phyloP scores from a whole-genome alignment of 352 stramenopile genomes.

The Pythium aquatile region DNA sequence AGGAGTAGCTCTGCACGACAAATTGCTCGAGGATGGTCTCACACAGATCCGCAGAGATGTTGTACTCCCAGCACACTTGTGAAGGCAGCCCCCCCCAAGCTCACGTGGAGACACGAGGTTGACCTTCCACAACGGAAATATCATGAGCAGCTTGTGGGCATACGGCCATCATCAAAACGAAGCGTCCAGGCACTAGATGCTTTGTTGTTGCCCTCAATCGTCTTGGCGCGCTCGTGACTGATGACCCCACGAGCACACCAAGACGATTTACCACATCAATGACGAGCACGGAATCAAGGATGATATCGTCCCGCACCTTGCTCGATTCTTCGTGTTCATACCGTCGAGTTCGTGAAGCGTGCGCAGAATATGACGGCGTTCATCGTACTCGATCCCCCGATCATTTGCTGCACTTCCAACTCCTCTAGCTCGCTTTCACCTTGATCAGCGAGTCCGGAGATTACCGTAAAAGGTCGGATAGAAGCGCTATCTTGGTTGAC shows the following conservation, averaged over 20 bases:
- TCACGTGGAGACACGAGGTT: not conserved
- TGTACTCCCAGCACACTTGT: conserved; percentile 7
- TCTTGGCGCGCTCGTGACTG: conserved; percentile 10
- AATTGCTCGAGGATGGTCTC: conserved; percentile 13
- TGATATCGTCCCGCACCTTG: conserved; percentile 9
- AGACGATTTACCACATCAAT: conserved; percentile 25
- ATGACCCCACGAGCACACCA: conserved; percentile 15
- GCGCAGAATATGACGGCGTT: conserved; percentile 15
- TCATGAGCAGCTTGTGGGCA: conserved; percentile 13
- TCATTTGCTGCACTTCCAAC: not conserved
- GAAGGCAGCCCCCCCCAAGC: not conserved
- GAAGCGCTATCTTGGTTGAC: too few relatives aligned
- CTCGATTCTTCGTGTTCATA: conserved; percentile 17
- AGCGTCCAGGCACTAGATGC: not conserved
- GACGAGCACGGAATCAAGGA: conserved; percentile 29
- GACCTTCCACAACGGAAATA: conserved; percentile 10
- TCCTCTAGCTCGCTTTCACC: too few relatives aligned
- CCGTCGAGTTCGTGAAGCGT: conserved; percentile 23
- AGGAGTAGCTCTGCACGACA: conserved; percentile 2
- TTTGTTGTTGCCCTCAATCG: not conserved
- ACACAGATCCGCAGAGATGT: not conserved
- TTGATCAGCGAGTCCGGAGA: too few relatives aligned
- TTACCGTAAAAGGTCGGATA: too few relatives aligned
- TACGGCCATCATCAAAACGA: conserved; percentile 5
- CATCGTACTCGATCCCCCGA: conserved; percentile 14